phyloP scores from a whole-genome alignment of 1,284 basidiomycete species.

The Microbotryum scabiosae region DNA sequence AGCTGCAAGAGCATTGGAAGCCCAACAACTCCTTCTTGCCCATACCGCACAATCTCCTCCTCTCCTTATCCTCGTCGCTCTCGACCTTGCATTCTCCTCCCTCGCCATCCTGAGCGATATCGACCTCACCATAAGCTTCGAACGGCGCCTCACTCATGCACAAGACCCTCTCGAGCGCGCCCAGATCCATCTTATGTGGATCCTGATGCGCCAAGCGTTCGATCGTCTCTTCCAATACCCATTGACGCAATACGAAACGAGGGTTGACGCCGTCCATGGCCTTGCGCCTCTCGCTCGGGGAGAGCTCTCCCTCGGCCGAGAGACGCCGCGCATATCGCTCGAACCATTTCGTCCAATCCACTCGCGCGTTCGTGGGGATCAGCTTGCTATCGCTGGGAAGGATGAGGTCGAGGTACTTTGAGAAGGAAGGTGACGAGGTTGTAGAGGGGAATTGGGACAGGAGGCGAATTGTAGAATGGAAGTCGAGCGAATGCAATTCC shows the following conservation, averaged over 20 bases:
- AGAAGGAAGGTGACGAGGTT: conserved; percentile 38
- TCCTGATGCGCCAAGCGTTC: conserved; percentile 52
- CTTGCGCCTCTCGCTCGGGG: conserved; percentile 40
- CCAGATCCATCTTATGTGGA: conserved; percentile 39
- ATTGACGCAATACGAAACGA: conserved; percentile 80
- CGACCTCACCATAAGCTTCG: conserved; percentile 67
- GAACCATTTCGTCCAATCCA: conserved; percentile 61
- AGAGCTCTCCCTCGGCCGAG: conserved; percentile 47
- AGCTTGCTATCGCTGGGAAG: conserved; percentile 47
- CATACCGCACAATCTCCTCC: conserved; percentile 65
- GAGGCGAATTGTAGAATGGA: conserved; percentile 67
- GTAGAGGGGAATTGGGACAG: conserved; percentile 57
- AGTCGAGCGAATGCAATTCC: conserved; percentile 64
- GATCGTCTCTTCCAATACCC: conserved; percentile 86
- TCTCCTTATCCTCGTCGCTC: conserved; percentile 57
- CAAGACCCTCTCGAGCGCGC: conserved; percentile 61
- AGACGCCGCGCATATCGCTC: conserved; percentile 56
- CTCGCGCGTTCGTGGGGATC: conserved; percentile 34
- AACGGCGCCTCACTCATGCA: conserved; percentile 76
- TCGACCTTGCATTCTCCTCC: conserved; percentile 39
- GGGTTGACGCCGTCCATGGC: conserved; percentile 60
- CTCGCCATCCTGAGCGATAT: conserved; percentile 40
- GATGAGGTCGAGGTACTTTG: conserved; percentile 49
- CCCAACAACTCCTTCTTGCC: conserved; percentile 69
- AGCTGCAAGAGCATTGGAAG: conserved; percentile 88